A percentile compares a stretch with the other conserved stretches of the same genome.
These are phyloP conservation scores for Blastobotrys niveus DNA, from an alignment of 1,139 yeast genomes.

Conservation along the genomic window DNA sequence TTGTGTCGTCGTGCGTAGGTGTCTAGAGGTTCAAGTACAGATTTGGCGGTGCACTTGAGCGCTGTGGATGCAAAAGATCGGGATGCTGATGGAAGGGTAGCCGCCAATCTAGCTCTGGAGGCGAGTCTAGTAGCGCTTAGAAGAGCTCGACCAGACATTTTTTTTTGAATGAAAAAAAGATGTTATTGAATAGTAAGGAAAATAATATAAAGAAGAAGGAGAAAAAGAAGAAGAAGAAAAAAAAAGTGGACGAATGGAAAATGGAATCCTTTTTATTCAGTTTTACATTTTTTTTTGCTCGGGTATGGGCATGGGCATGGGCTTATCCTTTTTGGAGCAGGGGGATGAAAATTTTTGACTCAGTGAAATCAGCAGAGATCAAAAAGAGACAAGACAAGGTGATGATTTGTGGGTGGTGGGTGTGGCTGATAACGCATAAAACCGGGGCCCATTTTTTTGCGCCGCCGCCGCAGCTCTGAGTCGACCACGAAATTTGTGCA, in stretches of 20 bases:
- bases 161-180: too few relatives aligned
- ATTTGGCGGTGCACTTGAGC: conserved; percentile 40
- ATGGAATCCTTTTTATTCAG: conserved; percentile 3
- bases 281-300: not conserved
- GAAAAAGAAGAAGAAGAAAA: conserved; percentile 5
- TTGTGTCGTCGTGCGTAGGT: conserved; percentile 86
- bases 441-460: too few relatives aligned
- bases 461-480: too few relatives aligned
- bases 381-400: too few relatives aligned
- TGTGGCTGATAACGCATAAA: too few relatives aligned
- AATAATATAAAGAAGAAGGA: not conserved
- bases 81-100: not conserved
- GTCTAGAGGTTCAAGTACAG: conserved; percentile 47
- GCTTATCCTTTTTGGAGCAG: not conserved
- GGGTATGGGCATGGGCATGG: too few relatives aligned
- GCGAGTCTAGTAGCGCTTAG: conserved; percentile 13
- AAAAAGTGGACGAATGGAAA: conserved; percentile 2
- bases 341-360: conserved; percentile 2
- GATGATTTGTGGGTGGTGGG: too few relatives aligned
- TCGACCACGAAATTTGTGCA: too few relatives aligned
- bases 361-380: too few relatives aligned
- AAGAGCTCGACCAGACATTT: conserved; percentile 17
- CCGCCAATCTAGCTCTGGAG: not conserved
- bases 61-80: conserved; percentile 26
- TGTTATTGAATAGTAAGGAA: not conserved